Evolutionary conservation across 352 stramenopile genomes (phyloP).

Genomic region (Phytophthora boehmeriae): DNA sequence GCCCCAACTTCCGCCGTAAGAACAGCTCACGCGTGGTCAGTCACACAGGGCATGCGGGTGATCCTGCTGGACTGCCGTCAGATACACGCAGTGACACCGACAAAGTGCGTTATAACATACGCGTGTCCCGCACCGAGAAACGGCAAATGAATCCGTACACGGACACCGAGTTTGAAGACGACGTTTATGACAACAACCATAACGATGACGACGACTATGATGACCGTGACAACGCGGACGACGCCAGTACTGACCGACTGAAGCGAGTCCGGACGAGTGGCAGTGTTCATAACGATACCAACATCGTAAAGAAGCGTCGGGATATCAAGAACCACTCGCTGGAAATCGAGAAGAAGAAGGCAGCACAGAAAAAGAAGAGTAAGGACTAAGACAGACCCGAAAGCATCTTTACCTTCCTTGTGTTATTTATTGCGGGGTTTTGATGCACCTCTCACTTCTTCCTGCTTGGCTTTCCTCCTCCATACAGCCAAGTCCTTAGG

Average conservation of each 20-base stretch:
- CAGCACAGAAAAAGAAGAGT: slow-evolving; percentile 54
- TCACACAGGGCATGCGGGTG: slow-evolving; percentile 29
- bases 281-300: slow-evolving; percentile 9
- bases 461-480: slow-evolving; percentile 1
- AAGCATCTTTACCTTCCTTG: slow-evolving; percentile 22
- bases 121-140: slow-evolving; percentile 55
- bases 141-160: slow-evolving; percentile 73
- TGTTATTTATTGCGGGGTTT: slow-evolving; percentile 30
- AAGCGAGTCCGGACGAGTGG: background rate
- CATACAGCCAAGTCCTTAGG: slow-evolving; percentile 17
- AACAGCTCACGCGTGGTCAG: slow-evolving; percentile 66
- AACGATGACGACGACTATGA: slow-evolving; percentile 31
- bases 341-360: slow-evolving; percentile 68
- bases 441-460: slow-evolving; percentile 3
- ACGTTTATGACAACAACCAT: slow-evolving; percentile 34
- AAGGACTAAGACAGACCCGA: slow-evolving; percentile 29
- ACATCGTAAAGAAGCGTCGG: slow-evolving; percentile 49
- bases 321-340: slow-evolving; percentile 75
- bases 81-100: slow-evolving; percentile 60
- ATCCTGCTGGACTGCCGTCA: slow-evolving; percentile 31
- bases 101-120: slow-evolving; percentile 79
- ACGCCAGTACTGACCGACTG: background rate
- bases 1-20: slow-evolving; percentile 65
- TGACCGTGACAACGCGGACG: slow-evolving; percentile 7
- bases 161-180: slow-evolving; percentile 33